A percentile compares a stretch with the other conserved stretches of the same genome.
Conservation (phyloP, 176 grass and related monocot species). For the Eleusine coracana region DNA sequence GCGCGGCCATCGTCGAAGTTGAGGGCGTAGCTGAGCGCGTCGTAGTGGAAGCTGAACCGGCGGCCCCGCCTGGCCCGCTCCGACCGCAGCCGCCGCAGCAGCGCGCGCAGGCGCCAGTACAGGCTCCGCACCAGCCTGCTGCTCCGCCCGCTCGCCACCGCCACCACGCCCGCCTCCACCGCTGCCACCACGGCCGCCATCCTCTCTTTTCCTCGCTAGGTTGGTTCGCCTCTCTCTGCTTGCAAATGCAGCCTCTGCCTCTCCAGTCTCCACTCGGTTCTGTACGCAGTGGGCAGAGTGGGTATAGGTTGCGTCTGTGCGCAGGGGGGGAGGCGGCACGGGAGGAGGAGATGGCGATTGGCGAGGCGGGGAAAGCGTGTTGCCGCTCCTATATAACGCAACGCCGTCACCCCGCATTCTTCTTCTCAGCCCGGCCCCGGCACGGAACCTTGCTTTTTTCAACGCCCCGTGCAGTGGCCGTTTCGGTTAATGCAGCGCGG, state of each 20-base stretch:
- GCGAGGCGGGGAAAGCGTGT: constrained; percentile 17
- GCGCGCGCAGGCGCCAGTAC: constrained; percentile 74
- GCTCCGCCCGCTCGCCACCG: constrained; percentile 54
- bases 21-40: constrained; percentile 92
- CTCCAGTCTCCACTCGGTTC: neutral
- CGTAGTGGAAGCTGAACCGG: constrained; percentile 86
- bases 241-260: no score
- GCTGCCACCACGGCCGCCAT: constrained; percentile 51
- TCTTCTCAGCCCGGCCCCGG: neutral
- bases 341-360: neutral
- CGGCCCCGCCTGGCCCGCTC: constrained; percentile 50
- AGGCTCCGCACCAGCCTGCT: constrained; percentile 57
- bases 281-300: neutral
- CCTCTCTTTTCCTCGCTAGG: no score
- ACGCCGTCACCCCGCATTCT: neutral
- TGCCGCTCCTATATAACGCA: constrained; percentile 12
- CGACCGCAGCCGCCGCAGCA: constrained; percentile 60
- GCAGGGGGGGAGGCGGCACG: neutral
- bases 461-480: neutral
- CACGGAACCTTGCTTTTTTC: constrained; percentile 14
- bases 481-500: neutral
- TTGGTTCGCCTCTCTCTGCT: neutral
- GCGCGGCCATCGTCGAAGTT: constrained; percentile 86
- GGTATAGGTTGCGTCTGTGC: neutral
- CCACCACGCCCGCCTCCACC: constrained; percentile 56